Evolutionary conservation across 495 filamentous ascomycete genomes (phyloP), one percentile per base, ranked within the genome.

Genomic region (Penicillium odoratum): DNA sequence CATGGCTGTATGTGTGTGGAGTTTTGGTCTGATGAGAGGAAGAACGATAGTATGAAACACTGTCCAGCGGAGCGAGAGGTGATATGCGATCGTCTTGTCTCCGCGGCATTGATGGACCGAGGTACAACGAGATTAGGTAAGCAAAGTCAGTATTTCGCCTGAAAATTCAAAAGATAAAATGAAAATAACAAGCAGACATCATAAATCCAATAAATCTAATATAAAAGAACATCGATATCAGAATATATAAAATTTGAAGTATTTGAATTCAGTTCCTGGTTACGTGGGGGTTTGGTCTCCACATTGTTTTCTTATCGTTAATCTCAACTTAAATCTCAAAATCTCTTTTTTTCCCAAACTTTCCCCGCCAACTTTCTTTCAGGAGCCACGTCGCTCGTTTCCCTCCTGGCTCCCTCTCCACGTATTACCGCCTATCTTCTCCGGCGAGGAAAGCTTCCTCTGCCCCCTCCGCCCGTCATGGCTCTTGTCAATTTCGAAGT

Each of bases 381-480:
- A 8, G 1, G 15, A n/a, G 51, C 38, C 18, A 53, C 7, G 26
- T 53, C 51, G 36, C 36, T 30, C 36, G 3, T 47, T 28, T 29
- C 29, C 59, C 56, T 64, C 52, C 74, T 88, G 85, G 85, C 85
- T 76, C 81, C 81, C 60, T 87, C 85, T 57, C 65, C 82, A 29
- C 81, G 82, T 53, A 67, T 87, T 45, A 69, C 82, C 54, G 83
- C 83, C 64, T 80, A 81, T 57, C 78, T 90, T 48, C 71, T 82
- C 47, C 78, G 80, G 66, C 81, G 79, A 67, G 81, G 81, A 50
- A 78, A 71, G 51, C 59, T 78, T 29, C 69, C 71, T 6, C 55
- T 74, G 31, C 71, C 77, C 28, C 67, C 72, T 9, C 55, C 74
- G 25, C 72, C 77, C 43, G 71, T 68, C 13, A 87, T 89, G 85